phyloP scores from a whole-genome alignment of 129 eudicot species.

The Helianthus tuberosus region DNA sequence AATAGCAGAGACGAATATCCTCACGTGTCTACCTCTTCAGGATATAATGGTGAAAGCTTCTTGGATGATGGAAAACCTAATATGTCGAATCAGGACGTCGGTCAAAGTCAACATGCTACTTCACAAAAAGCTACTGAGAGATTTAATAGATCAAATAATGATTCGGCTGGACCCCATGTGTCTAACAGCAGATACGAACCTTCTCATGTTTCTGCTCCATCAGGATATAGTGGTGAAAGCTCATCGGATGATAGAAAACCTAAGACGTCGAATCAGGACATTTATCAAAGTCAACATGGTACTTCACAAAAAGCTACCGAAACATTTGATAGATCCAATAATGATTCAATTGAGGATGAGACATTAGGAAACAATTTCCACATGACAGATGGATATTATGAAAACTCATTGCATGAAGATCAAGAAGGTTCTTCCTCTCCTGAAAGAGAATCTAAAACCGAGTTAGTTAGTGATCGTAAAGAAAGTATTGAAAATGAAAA shows the following conservation, averaged over 20 bases:
- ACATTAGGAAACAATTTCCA: constrained; percentile 23
- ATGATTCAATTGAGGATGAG: constrained; percentile 46
- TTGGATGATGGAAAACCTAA: constrained; percentile 25
- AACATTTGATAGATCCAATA: constrained; percentile 27
- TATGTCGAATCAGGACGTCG: constrained; percentile 30
- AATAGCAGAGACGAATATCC: constrained; percentile 29
- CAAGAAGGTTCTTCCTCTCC: constrained; percentile 19
- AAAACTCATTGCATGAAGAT: constrained; percentile 28
- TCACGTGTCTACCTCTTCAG: constrained; percentile 18
- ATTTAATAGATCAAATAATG: constrained; percentile 32
- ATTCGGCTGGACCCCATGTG: constrained; percentile 36
- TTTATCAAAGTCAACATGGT: constrained; percentile 11
- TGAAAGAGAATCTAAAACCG: constrained; percentile 31
- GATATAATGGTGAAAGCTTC: constrained; percentile 23
- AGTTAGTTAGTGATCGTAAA: constrained; percentile 23
- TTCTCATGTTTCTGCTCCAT: constrained; percentile 18
- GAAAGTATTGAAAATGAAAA: constrained; percentile 35
- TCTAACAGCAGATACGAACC: constrained; percentile 33
- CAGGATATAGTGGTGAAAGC: constrained; percentile 20
- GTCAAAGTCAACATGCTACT: constrained; percentile 9
- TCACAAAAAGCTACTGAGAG: constrained; percentile 21
- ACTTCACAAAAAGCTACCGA: constrained; percentile 17
- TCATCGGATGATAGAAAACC: constrained; percentile 29
- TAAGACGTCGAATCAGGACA: constrained; percentile 32
- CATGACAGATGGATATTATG: constrained; percentile 37